phyloP scores from a whole-genome alignment of 352 stramenopile genomes.

The Elongisporangium anandrum region DNA sequence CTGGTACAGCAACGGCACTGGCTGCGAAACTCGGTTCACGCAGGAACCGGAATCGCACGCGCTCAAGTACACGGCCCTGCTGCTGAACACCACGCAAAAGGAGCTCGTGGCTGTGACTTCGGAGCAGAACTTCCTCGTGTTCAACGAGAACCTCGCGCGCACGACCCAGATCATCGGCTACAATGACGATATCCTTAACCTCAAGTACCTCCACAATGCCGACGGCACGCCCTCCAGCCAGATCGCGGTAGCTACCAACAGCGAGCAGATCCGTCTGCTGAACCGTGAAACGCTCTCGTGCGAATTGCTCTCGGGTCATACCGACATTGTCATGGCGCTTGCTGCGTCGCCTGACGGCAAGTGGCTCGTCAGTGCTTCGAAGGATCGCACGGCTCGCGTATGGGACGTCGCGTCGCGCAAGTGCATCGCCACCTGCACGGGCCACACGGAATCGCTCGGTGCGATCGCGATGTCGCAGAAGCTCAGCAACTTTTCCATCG shows the following conservation, averaged over 20 bases:
- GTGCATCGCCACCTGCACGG: slow-evolving; percentile 87
- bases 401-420: slow-evolving; percentile 81
- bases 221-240: slow-evolving; percentile 51
- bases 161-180: slow-evolving; percentile 87
- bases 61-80: slow-evolving; percentile 48
- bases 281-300: slow-evolving; percentile 90
- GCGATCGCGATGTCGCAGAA: slow-evolving; percentile 92
- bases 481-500: slow-evolving; percentile 55
- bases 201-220: slow-evolving; percentile 90
- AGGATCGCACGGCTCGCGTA: slow-evolving; percentile 91
- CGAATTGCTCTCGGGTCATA: slow-evolving; percentile 95
- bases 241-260: slow-evolving; percentile 96
- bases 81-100: slow-evolving; percentile 44
- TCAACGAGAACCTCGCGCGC: slow-evolving; percentile 62
- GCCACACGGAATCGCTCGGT: slow-evolving; percentile 94
- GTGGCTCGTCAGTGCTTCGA: slow-evolving; percentile 92
- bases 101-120: slow-evolving; percentile 76
- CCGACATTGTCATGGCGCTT: slow-evolving; percentile 96
- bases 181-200: slow-evolving; percentile 98
- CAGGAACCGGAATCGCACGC: slow-evolving; percentile 40
- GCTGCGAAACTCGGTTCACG: slow-evolving; percentile 42
- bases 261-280: slow-evolving; percentile 93
- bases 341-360: slow-evolving; percentile 85
- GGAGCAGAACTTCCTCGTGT: slow-evolving; percentile 87
- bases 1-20: slow-evolving; percentile 35